Base-by-base conservation (phyloP, 257 asterid genomes). In the Anisodus tanguticus region DNA sequence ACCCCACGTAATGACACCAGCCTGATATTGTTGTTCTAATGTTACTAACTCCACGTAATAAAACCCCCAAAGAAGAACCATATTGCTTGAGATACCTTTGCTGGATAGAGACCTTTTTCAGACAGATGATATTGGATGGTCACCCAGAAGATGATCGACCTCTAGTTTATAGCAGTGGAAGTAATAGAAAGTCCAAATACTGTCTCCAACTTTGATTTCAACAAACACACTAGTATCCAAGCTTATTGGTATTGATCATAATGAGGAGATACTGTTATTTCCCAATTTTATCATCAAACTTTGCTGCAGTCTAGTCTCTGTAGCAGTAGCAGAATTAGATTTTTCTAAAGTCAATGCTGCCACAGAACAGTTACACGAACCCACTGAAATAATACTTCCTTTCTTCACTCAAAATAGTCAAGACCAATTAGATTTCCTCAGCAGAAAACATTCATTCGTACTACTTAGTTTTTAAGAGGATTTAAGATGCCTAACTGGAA, bases 311-410 rank as follows among this genome's bases (percentile, higher is more conserved):
- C 13, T 31, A 31, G 39, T 71, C 15, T 4, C 35, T 9, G 35
- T n/a, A 71, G 39, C 79, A 3, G 39, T n/a, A 71, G 39, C 4
- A 71, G 37, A 45, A 43, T n/a, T 58, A 71, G 39, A 43, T 71
- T 71, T 71, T 45, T 12, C 37, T n/a, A 9, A n/a, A 71, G 58
- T 5, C 10, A 43, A 71, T 71, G 37, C 8, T 45, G 79, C 16
- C 16, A 71, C 8, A 8, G 22, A 71, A 26, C 58, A 71, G 79
- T 43, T 45, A 31, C n/a, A 71, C 10, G 1, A 71, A 22, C 79
- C 31, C 45, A 71, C 55, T 71, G 54, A 31, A 31, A 31, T 69
- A 69, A 41, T 69, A 69, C 54, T 69, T 41, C 78, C 78, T 64
- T 69, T 13, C 15, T 41, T 41, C 39, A 71, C 57, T 71, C 35